Evolutionary conservation across 2,329 filamentous ascomycete species (phyloP), one percentile per base, ranked within the genome.

Genomic region (Sphaerulina populicola): DNA sequence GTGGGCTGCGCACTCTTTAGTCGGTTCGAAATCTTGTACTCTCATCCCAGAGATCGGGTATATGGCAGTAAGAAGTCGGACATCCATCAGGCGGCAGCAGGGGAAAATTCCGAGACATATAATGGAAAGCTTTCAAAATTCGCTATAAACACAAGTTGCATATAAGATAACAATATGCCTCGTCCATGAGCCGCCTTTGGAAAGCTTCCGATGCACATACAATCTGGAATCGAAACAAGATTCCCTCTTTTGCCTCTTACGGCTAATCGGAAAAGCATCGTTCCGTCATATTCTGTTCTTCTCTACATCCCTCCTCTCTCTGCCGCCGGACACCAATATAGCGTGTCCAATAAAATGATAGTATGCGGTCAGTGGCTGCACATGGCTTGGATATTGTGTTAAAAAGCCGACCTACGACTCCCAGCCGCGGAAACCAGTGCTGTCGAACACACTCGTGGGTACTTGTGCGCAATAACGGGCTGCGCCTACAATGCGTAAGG

Each of bases 401-500:
- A 6, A 44, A 29, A 37, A 39, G 23, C 23, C 23, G 23, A 27
- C 23, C 5, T 27, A 7, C 6, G 23, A 7, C 23, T 27, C 6
- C 23, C 23, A 6, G 23, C 23, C 23, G 23, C 4, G 23, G 23
- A 27, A 27, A 27, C 23, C 23, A 27, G 4, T 27, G 23, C 23
- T 27, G 23, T 27, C 23, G 5, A 27, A 6, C 23, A 27, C 23
- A 27, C 23, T 27, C 1, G 23, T 6, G 5, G 23, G 23, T 27
- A 27, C 23, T 1, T 27, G 5, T 27, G 23, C 6, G 4, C 23
- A 7, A 33, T 36, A 30, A 36, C 53, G 30, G 8, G n/a, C 33
- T 11, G 31, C 30, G 48, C 57, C 68, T 65, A 77, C 50, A 77
- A 66, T 56, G 86, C 86, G 67, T 85, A 90, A 12, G 86, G 86